Evolutionary conservation across 495 filamentous ascomycete genomes (phyloP).

Genomic region (Penicillium waksmanii): DNA sequence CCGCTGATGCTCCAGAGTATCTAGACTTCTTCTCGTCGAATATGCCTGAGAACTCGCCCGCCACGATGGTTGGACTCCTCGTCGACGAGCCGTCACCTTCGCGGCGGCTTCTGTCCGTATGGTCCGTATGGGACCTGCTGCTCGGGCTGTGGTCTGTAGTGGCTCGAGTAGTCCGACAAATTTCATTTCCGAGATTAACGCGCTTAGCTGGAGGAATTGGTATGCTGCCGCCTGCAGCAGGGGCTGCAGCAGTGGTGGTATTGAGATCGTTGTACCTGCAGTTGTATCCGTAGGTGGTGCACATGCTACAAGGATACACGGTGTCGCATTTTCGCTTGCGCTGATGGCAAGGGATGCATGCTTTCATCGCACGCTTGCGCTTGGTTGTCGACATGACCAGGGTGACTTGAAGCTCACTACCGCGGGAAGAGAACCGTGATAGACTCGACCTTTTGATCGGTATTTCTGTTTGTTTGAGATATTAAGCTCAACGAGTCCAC

Average conservation of each 20-base stretch:
- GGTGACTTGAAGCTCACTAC: no score
- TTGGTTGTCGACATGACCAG: constrained; percentile 31
- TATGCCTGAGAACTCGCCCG: constrained; percentile 27
- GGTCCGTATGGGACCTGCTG: no score
- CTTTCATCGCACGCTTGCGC: constrained; percentile 37
- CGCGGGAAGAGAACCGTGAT: no score
- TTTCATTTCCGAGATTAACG: constrained; percentile 4
- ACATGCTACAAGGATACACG: constrained; percentile 33
- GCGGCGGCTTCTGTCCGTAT: constrained; percentile 4
- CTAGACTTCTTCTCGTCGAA: constrained; percentile 38
- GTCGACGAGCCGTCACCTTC: no score
- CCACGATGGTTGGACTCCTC: no score
- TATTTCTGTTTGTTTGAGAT: no score
- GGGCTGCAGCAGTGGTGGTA: not conserved
- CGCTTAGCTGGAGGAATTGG: constrained; percentile 17
- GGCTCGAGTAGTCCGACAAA: no score
- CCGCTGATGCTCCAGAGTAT: constrained; percentile 35
- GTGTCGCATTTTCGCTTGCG: constrained; percentile 42
- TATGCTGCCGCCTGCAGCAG: constrained; percentile 8
- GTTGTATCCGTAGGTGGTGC: constrained; percentile 35
- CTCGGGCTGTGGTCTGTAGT: no score
- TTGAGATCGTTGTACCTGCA: constrained; percentile 32
- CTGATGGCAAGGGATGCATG: constrained; percentile 40
- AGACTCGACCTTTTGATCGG: no score
- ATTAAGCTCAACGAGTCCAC: no score